These are phyloP conservation scores for Telfairia occidentalis DNA, from an alignment of 331 rosid species.

Conservation along the genomic window DNA sequence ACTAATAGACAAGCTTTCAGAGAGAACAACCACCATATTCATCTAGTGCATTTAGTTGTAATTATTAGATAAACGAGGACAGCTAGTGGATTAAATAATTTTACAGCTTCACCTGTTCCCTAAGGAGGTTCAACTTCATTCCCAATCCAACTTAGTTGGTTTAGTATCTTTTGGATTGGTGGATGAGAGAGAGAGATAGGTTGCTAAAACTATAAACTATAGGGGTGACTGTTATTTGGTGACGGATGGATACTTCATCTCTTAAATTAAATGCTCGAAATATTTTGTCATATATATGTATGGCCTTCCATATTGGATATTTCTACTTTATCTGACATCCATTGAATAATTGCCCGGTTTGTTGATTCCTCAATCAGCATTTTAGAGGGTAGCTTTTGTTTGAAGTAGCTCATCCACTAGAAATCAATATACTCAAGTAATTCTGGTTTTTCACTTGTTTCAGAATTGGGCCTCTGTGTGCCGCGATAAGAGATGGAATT, in stretches of 20 bases:
- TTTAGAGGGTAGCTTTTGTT: not conserved
- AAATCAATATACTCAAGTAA: not conserved
- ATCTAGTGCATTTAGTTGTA: not conserved
- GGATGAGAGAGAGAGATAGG: not conserved
- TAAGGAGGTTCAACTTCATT: not conserved
- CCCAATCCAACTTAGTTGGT: not conserved
- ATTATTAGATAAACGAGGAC: not conserved
- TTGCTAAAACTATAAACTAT: not conserved
- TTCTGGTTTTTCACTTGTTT: conserved; percentile 12
- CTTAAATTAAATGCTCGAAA: not conserved
- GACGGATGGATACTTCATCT: not conserved
- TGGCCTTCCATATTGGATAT: not conserved
- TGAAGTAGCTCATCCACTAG: not conserved
- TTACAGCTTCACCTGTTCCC: not conserved
- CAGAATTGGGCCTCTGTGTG: conserved; percentile 73
- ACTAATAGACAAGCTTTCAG: not conserved
- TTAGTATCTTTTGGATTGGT: not conserved
- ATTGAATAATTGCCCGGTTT: not conserved
- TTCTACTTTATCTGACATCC: not conserved
- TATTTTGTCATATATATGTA: not conserved
- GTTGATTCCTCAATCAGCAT: not conserved
- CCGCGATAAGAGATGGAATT: conserved; percentile 46
- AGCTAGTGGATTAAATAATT: not conserved
- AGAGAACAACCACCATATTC: not conserved
- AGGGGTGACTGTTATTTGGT: not conserved